Percentiles rank a stretch among this genome's conserved stretches.
Conservation (phyloP, 2,329 filamentous ascomycete species). For the Parastagonospora avenae region DNA sequence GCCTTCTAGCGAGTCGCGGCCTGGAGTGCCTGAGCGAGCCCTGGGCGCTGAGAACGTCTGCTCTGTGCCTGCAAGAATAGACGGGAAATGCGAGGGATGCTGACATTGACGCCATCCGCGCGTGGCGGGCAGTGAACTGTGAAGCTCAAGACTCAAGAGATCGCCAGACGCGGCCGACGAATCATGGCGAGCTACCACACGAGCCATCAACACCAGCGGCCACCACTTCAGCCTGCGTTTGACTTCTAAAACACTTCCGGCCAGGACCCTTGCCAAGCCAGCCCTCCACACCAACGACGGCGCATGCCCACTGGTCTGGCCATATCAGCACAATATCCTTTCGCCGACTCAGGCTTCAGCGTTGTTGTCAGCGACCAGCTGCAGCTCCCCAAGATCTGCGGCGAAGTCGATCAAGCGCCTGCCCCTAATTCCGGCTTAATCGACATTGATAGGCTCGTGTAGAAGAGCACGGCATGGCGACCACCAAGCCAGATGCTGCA, state of each 20-base stretch:
- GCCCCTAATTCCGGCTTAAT: neutral
- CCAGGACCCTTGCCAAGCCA: slow-evolving; percentile 13
- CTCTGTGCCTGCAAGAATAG: neutral
- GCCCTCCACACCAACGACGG: too few species aligned
- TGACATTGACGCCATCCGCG: neutral
- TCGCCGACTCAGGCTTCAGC: too few species aligned
- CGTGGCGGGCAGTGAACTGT: too few species aligned
- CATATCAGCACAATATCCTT: too few species aligned
- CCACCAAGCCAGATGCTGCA: neutral
- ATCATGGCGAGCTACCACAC: too few species aligned
- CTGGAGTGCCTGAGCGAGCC: neutral
- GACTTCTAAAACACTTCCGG: slow-evolving; percentile 3
- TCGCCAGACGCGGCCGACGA: too few species aligned
- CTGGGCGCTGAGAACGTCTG: slow-evolving; percentile 3
- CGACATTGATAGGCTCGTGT: neutral
- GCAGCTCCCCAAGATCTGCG: neutral
- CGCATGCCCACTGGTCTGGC: too few species aligned
- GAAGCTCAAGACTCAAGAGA: too few species aligned
- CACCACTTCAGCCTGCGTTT: slow-evolving; percentile 11
- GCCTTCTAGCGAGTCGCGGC: neutral
- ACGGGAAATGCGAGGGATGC: neutral
- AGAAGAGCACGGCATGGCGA: neutral
- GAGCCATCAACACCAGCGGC: slow-evolving; percentile 10
- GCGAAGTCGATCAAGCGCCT: too few species aligned
- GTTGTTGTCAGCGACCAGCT: neutral